Conservation (phyloP, 768 basidiomycete species). For the Tulasnella sp. region DNA sequence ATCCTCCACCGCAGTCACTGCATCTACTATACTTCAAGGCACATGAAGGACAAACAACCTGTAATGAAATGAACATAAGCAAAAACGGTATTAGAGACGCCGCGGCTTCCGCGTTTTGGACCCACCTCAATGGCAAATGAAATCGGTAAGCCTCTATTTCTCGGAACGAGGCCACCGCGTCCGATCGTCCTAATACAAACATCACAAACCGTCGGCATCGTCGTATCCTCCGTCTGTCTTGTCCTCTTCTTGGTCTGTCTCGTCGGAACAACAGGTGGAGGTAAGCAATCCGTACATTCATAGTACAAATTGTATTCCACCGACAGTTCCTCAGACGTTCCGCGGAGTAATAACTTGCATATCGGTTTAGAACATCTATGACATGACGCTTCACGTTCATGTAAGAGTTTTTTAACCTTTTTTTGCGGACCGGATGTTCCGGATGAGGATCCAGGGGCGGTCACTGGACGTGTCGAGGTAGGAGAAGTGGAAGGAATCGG, state of each 20-base stretch:
- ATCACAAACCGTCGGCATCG: slow-evolving; percentile 15
- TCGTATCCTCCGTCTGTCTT: slow-evolving; percentile 13
- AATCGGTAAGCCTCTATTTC: background rate
- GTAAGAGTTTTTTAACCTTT: slow-evolving; percentile 12
- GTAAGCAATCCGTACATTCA: slow-evolving; percentile 10
- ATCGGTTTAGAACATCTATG: slow-evolving; percentile 1
- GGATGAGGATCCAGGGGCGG: too few species aligned
- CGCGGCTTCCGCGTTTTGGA: too few species aligned
- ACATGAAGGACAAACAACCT: slow-evolving; percentile 11
- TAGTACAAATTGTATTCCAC: slow-evolving; percentile 7
- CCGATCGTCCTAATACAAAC: slow-evolving; percentile 14
- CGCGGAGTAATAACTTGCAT: slow-evolving; percentile 13
- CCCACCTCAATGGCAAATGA: slow-evolving; percentile 12
- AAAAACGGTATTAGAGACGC: too few species aligned
- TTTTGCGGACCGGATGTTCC: too few species aligned
- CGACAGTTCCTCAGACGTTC: slow-evolving; percentile 11
- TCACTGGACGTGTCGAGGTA: too few species aligned
- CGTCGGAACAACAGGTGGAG: background rate
- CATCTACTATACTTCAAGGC: slow-evolving; percentile 15
- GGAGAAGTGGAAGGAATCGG: too few species aligned
- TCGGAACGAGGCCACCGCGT: slow-evolving; percentile 14
- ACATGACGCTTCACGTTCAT: slow-evolving; percentile 9
- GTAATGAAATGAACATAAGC: too few species aligned
- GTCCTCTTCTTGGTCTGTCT: slow-evolving; percentile 10
- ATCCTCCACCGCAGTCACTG: slow-evolving; percentile 15